Base-by-base conservation (phyloP, 768 basidiomycete genomes). In the Boletus subcaerulescens region DNA sequence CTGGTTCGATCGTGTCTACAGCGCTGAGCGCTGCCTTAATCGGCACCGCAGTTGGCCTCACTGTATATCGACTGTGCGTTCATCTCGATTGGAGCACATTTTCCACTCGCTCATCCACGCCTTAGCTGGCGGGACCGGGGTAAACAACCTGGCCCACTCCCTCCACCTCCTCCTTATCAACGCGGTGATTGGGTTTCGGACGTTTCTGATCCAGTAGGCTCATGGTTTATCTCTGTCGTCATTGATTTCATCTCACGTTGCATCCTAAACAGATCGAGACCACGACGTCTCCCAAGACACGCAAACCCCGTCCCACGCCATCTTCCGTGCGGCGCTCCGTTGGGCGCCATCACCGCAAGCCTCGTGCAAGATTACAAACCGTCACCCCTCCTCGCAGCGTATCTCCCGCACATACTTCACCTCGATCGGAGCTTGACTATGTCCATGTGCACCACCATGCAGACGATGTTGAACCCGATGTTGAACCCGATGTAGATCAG, bases 21-120 rank as follows among this genome's bases (percentile, higher is more conserved):
- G 91, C 91, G 52, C 75, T 93, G 72, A 89, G 81, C 73, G 90
- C 91, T 59, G 91, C 89, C 44, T 80, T 93, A 55, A 89, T 93
- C 56, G 89, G 91, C 54, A 86, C 89, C 20, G 91, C 91, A 15
- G 91, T 93, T 48, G 91, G 91, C 55, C 78, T 92, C 58, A 91
- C 90, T 43, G 89, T 91, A 40, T 93, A 91, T 74, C 82, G 89
- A 71, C 75, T 93, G 91, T 92, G 68, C 76, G 89, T 80, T 33
- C 36, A 29, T 26, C 24, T 39, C 50, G 43, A 48, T 29, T 26
- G 31, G 13, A 40, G 3, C 32, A 3, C 35, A 39, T 4, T 45
- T 45, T 33, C 33, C 33, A 33, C 26, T 33, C 33, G 33, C 33
- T 33, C 33, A 33, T 33, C 33, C 33, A 33, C 33, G 33, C 13